Base-by-base conservation (phyloP, 2,329 filamentous ascomycete genomes). In the Pseudogymnoascus sp. region DNA sequence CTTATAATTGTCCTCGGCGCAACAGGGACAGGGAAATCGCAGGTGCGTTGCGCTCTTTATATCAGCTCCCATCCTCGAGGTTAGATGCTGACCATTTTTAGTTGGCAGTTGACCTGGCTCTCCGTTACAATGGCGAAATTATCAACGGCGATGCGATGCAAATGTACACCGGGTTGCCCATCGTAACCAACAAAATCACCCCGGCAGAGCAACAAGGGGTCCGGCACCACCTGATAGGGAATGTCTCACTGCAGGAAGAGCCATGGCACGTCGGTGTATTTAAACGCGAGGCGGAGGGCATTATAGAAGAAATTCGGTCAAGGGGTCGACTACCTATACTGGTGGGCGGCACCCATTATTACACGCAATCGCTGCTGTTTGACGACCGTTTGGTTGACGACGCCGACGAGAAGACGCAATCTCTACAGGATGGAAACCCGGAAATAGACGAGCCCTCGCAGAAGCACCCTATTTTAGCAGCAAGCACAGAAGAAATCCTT, bases 101-200 rank as follows among this genome's bases (percentile, higher is more conserved):
- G 70, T 66, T 72, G 65, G 94, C 94, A 7, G 87, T 99, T 38
- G 90, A 96, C 64, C 76, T 99, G 58, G 94, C 95, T 0, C 79
- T 79, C 39, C 83, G 81, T 19, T 92, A 91, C 74, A 86, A 94
- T 72, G 94, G 95, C 69, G 94, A 99, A 73, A 82, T 99, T 58
- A 91, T 99, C 75, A 99, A 99, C 71, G 90, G 90, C 52, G 94
- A 99, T 77, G 94, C 94, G 37, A 96, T 99, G 91, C 94, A 99
- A 72, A 85, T 99, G 75, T 99, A 99, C 72, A 81, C 82, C 59
- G 94, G 94, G 2, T 77, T 99, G 41, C 91, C 94, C 4, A 86
- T 97, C 64, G 92, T 97, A 66, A 99, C 94, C 23, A 99, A 99
- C 73, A 95, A 97, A 71, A 88, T 97, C 61, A 83, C 89, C 0